Percentiles rank a stretch among this genome's conserved stretches.
These are phyloP conservation scores for Lagenidium giganteum DNA, from an alignment of 352 stramenopile species.

Conservation along the genomic window DNA sequence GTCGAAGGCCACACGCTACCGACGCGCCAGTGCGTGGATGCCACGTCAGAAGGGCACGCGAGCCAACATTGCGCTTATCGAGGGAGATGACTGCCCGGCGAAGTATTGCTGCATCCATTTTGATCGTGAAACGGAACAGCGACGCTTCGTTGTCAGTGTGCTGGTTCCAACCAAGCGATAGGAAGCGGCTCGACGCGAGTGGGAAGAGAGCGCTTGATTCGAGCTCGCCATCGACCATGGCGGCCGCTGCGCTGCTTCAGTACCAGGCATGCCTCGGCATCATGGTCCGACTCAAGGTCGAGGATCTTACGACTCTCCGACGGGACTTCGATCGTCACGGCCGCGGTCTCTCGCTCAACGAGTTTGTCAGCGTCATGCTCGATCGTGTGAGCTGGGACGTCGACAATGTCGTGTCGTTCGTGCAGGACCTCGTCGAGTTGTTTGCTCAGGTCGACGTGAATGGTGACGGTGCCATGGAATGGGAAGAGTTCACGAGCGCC, in stretches of 20 bases:
- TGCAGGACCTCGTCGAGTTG: conserved; percentile 72
- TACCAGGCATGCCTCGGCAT: conserved; percentile 77
- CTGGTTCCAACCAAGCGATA: too few relatives aligned
- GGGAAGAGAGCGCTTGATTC: too few relatives aligned
- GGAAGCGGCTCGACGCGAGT: too few relatives aligned
- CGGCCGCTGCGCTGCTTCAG: conserved; percentile 57
- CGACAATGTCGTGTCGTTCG: conserved; percentile 50
- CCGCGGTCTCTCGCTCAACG: conserved; percentile 41
- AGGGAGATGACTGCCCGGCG: too few relatives aligned
- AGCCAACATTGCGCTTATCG: too few relatives aligned
- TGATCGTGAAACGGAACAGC: too few relatives aligned
- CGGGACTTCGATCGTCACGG: conserved; percentile 54
- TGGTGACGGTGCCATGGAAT: conserved; percentile 73
- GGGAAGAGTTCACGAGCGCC: conserved; percentile 79
- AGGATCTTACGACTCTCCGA: conserved; percentile 60
- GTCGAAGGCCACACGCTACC: too few relatives aligned
- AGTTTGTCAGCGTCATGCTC: conserved; percentile 74
- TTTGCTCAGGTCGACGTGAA: conserved; percentile 79
- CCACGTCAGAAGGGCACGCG: too few relatives aligned
- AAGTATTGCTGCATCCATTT: too few relatives aligned
- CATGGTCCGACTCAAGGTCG: conserved; percentile 69
- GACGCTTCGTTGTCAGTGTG: too few relatives aligned
- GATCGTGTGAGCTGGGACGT: conserved; percentile 56
- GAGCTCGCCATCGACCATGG: too few relatives aligned
- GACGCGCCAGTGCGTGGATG: too few relatives aligned